Percentiles rank a stretch among this genome's conserved stretches.
Evolutionary conservation across 331 rosid species (phyloP).

Genomic region (Malus hybrid): DNA sequence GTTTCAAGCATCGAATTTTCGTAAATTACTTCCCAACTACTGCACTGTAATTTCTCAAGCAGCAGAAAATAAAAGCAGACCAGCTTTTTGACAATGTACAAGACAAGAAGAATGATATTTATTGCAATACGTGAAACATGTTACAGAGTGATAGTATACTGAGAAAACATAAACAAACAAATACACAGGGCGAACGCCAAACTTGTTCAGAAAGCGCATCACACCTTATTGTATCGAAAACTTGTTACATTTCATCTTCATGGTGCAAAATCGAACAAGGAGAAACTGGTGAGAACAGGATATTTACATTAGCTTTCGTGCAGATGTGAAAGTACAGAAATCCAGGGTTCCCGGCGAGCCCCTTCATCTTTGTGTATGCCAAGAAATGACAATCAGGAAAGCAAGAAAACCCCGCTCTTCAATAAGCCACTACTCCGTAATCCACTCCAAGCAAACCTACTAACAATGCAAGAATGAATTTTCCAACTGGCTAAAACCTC

Average conservation of each 20-base stretch:
- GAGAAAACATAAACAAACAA: not conserved
- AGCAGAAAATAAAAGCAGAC: not conserved
- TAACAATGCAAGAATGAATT: not conserved
- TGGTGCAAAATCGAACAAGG: constrained; percentile 35
- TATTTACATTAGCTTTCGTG: constrained; percentile 32
- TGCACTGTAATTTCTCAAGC: not conserved
- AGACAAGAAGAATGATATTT: not conserved
- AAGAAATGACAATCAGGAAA: not conserved
- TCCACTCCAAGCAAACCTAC: constrained; percentile 3
- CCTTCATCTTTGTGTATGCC: constrained; percentile 4
- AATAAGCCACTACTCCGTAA: not conserved
- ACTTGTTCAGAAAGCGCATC: constrained; percentile 9
- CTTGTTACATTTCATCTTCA: constrained; percentile 17
- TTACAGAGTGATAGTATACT: not conserved
- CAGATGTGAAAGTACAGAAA: not conserved
- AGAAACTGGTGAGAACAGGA: constrained; percentile 27
- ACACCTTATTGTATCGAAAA: not conserved
- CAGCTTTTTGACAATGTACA: not conserved
- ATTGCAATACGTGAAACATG: not conserved
- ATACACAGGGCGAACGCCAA: not conserved
- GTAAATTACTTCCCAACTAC: not conserved
- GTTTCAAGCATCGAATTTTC: not conserved
- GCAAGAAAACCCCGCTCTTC: not conserved
- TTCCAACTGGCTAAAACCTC: constrained; percentile 33
- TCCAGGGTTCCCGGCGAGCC: constrained; percentile 6